A percentile compares a stretch with the other conserved stretches of the same genome.
Evolutionary conservation across 768 basidiomycete species (phyloP).

Genomic region (Lenzites betulinus): DNA sequence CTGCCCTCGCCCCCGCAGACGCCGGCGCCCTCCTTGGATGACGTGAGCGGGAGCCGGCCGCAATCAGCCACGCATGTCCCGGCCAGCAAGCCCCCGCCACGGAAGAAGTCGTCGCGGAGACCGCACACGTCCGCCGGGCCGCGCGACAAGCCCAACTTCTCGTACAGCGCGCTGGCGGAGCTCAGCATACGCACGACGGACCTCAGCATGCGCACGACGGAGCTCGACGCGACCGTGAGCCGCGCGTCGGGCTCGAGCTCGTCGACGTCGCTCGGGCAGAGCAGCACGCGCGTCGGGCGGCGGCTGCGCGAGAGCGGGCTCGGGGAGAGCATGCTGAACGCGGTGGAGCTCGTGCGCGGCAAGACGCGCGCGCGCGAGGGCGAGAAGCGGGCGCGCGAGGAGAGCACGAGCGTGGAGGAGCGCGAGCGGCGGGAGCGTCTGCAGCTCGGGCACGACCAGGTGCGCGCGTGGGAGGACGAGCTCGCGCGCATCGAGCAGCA

Average conservation of each 20-base stretch:
- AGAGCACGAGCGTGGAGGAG: slow-evolving; percentile 32
- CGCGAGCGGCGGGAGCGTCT: slow-evolving; percentile 33
- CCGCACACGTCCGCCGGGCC: slow-evolving; percentile 80
- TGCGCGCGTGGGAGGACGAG: slow-evolving; percentile 76
- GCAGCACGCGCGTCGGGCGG: slow-evolving; percentile 5
- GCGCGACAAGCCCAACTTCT: slow-evolving; percentile 49
- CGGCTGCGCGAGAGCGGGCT: slow-evolving; percentile 12
- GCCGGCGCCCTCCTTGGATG: slow-evolving; percentile 14
- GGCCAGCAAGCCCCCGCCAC: slow-evolving; percentile 23
- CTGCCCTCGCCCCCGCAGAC: slow-evolving; percentile 21
- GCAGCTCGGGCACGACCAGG: slow-evolving; percentile 21
- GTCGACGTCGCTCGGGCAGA: slow-evolving; percentile 15
- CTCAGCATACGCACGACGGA: slow-evolving; percentile 15
- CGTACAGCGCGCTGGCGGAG: slow-evolving; percentile 20
- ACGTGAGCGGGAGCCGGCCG: slow-evolving; percentile 3
- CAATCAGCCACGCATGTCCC: not conserved
- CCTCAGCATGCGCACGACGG: slow-evolving; percentile 13
- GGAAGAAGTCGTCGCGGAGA: slow-evolving; percentile 43
- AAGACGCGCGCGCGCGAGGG: slow-evolving; percentile 17
- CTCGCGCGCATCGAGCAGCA: slow-evolving; percentile 68
- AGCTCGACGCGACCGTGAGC: slow-evolving; percentile 22
- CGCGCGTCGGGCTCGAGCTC: slow-evolving; percentile 13
- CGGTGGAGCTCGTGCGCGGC: slow-evolving; percentile 19
- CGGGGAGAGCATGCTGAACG: slow-evolving; percentile 19
- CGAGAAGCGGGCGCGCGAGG: slow-evolving; percentile 15